A percentile compares a stretch with the other conserved stretches of the same genome.
phyloP scores from a whole-genome alignment of 2,329 filamentous ascomycete genomes.

The Ophioceras dolichostomum region DNA sequence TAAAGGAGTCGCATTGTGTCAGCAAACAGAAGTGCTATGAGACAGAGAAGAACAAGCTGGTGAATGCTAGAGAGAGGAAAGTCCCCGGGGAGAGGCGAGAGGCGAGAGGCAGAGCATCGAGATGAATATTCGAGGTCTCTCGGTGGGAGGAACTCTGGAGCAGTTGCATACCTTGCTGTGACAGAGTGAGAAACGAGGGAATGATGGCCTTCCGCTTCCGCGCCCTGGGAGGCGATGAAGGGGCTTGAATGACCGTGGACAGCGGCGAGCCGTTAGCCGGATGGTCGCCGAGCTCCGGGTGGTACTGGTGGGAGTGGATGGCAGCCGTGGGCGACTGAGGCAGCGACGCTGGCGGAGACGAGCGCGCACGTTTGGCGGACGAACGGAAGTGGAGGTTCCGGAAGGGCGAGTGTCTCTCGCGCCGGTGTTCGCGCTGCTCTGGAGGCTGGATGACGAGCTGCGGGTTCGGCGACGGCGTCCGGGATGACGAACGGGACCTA shows the following conservation, averaged over 20 bases:
- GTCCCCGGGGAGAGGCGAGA: no score
- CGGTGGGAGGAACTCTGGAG: no score
- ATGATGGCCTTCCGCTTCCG: no score
- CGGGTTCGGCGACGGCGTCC: slow-evolving; percentile 6
- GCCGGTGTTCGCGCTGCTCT: slow-evolving; percentile 6
- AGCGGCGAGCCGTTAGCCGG: slow-evolving; percentile 6
- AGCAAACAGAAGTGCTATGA: no score
- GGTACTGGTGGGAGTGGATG: slow-evolving; percentile 1
- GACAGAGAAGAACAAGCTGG: no score
- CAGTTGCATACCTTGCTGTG: no score
- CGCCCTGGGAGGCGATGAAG: slow-evolving; percentile 5
- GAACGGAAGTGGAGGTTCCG: slow-evolving; percentile 15
- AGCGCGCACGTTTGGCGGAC: slow-evolving; percentile 16
- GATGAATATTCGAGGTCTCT: no score
- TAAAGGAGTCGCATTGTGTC: no score
- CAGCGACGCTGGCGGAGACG: slow-evolving; percentile 13
- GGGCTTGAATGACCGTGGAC: slow-evolving; percentile 1
- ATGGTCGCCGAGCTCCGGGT: not conserved
- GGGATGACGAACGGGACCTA: slow-evolving; percentile 3
- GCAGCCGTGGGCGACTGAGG: slow-evolving; percentile 8
- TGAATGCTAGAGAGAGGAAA: no score
- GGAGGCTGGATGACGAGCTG: slow-evolving; percentile 3
- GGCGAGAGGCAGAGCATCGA: no score
- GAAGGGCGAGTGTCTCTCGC: slow-evolving; percentile 12
- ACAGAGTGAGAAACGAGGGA: slow-evolving; percentile 2